Percentiles rank a stretch among this genome's conserved stretches.
Evolutionary conservation across 2,329 filamentous ascomycete genomes (phyloP).

Genomic region (Colletotrichum sp.): DNA sequence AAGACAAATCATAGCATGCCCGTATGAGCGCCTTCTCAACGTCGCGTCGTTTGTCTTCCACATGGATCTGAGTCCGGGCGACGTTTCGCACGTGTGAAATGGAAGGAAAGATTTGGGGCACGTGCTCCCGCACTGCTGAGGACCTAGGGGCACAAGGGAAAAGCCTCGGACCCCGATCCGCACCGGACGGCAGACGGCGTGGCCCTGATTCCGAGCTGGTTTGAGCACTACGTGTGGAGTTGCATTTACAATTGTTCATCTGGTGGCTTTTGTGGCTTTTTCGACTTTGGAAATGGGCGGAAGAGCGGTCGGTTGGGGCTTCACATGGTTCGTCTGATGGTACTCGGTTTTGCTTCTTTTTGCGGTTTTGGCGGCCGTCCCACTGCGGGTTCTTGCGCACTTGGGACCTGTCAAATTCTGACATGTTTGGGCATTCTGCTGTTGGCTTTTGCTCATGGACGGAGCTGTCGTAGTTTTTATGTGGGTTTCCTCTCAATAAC

Average conservation of each 20-base stretch:
- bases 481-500: neutral
- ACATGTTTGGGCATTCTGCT: neutral
- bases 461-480: neutral
- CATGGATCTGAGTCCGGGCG: neutral
- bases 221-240: neutral
- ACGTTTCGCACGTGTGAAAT: slow-evolving; percentile 12
- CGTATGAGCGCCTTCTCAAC: neutral
- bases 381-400: neutral
- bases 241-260: neutral
- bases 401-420: neutral
- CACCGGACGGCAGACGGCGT: neutral
- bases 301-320: neutral
- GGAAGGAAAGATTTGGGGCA: neutral
- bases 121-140: neutral
- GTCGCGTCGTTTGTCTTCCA: neutral
- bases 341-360: neutral
- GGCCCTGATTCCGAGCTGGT: neutral
- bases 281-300: neutral
- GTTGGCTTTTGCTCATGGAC: neutral
- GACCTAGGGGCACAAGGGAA: neutral
- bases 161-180: neutral
- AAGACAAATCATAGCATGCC: neutral
- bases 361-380: neutral
- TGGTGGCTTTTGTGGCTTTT: neutral
- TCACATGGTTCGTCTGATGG: slow-evolving; percentile 1